Evolutionary conservation across 1,139 yeast species (phyloP), one percentile per base, ranked within the genome.

Genomic region (Hanseniaspora uvarum): DNA sequence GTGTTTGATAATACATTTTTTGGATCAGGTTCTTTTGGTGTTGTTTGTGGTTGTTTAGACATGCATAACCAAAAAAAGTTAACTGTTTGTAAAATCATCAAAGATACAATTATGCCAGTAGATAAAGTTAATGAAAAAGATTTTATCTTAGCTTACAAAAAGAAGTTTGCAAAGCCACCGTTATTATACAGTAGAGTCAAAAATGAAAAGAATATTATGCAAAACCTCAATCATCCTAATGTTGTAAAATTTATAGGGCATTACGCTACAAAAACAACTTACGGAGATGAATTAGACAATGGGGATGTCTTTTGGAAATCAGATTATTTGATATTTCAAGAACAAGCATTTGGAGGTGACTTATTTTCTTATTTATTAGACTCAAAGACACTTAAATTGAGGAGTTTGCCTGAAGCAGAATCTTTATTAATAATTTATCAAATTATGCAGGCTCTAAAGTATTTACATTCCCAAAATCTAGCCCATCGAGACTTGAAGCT

Each of bases 21-120:
- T 31, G 86, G 86, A 0, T 68, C 70, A 44, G 87, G 87, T 0
- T 76, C 84, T 0, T 81, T 79, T 70, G 86, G 86, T 0, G 72
- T 74, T 45, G 84, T 76, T 51, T 50, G 52, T 65, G 46, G 59
- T 60, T 19, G 62, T 64, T 8, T 56, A 56, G 33, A 58, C 56
- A 30, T 51, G 54, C 3, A 34, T 21, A 5, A 46, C 45, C 5
- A 38, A 45, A 24, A 43, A 11, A 8, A 28, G 28, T n/a, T 38
- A 31, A 31, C 11, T n/a, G 38, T 47, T 44, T 43, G 47, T 31
- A 21, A 43, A 39, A 18, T 44, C 1, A 50, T 50, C 12, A 50
- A 53, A 39, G 59, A 50, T 10, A 36, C 38, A 8, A 36, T 49
- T 8, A 33, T 41, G 2, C 43, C 47, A 2, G 16, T 18, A 11